A percentile compares a stretch with the other conserved stretches of the same genome.
phyloP scores from a whole-genome alignment of 2,329 filamentous ascomycete genomes.

The Capronia epimyces region DNA sequence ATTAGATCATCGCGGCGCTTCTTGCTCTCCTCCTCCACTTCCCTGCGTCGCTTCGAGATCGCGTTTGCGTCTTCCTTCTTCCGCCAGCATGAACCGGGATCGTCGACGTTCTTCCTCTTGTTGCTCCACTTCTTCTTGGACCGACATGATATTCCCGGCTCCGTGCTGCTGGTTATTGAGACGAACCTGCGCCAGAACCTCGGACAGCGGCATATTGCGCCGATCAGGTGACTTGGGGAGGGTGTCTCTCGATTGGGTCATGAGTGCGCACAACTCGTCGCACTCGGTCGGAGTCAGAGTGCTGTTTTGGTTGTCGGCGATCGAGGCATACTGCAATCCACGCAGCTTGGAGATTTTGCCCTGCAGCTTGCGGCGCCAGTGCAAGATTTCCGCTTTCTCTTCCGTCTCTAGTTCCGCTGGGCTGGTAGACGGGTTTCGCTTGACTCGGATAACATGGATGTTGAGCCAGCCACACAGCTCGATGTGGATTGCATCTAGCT shows the following conservation, averaged over 20 bases:
- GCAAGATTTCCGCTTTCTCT: neutral
- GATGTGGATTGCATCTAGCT: slow-evolving; percentile 8
- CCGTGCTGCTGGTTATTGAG: too few relatives aligned
- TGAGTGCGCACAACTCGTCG: neutral
- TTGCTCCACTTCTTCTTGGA: neutral
- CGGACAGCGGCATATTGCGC: neutral
- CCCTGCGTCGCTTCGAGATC: too few relatives aligned
- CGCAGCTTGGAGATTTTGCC: neutral
- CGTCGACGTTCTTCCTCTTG: neutral
- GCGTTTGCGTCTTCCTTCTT: too few relatives aligned
- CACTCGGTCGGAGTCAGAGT: too few relatives aligned
- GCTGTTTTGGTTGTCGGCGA: neutral
- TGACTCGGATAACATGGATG: neutral
- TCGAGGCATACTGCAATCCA: neutral
- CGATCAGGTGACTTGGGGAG: neutral
- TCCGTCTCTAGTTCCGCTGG: neutral
- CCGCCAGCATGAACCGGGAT: too few relatives aligned
- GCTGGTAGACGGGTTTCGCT: neutral
- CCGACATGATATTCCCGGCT: too few relatives aligned
- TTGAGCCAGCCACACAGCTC: slow-evolving; percentile 12
- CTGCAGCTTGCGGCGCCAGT: neutral
- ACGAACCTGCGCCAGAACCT: neutral
- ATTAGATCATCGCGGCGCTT: too few relatives aligned
- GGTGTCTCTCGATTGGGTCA: neutral
- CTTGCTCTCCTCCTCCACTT: too few relatives aligned